Base-by-base conservation (phyloP, 768 basidiomycete genomes). In the Imleria badia region DNA sequence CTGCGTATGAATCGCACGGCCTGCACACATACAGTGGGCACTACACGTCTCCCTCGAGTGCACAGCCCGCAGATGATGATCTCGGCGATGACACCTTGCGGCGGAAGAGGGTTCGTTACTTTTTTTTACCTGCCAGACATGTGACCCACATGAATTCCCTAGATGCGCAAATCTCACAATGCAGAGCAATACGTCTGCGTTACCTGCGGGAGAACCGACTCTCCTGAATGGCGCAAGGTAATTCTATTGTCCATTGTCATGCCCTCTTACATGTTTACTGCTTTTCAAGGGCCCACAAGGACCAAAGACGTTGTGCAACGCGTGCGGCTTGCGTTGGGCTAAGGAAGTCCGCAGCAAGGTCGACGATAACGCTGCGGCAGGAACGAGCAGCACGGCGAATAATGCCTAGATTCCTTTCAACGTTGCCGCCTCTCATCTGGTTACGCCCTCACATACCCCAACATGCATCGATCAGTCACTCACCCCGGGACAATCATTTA, bases 261-360 rank as follows among this genome's bases (percentile, higher is more conserved):
- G 40, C n/a, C 48, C 51, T 31, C 44, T 47, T 20, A 50, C 26
- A 76, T 58, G 47, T 54, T 63, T 58, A 59, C 23, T 23, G 5
- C 20, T 22, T 54, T 55, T 47, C 31, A 60, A 91, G 91, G 96
- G 96, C 12, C 96, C 96, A 1, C 79, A 83, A 51, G 96, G 96
- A 34, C 94, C 96, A 1, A 99, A 98, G 75, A 97, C 96, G n/a
- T 74, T 98, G 6, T 98, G 96, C 77, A 97, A 98, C 71, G 94
- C 94, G 3, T 97, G 96, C 60, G 95, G 95, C 23, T 73, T 98
- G 38, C 81, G 94, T 50, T 96, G 93, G 91, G 94, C 94, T 29
- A 96, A 97, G 73, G 73, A 81, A 56, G 73, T 79, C 36, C 81
- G 82, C 60, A 79, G 66, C 58, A 71, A 71, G 58, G 69, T 67